A percentile compares a stretch with the other conserved stretches of the same genome.
These are phyloP conservation scores for Magnolia kwangsiensis DNA, from an alignment of 164 flowering plant species.

Conservation along the genomic window DNA sequence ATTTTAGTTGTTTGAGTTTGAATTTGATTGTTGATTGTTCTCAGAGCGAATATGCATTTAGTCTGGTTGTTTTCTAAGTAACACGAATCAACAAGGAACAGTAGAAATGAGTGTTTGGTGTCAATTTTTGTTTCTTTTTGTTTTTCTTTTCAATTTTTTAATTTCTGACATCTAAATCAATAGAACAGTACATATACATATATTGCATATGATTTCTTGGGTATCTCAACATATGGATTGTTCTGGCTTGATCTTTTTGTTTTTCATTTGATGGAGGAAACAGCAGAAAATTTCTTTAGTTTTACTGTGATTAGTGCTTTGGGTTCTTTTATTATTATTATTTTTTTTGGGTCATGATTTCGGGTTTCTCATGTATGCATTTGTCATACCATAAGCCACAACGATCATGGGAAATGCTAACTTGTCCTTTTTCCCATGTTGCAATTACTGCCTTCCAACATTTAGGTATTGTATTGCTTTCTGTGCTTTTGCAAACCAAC, in stretches of 20 bases:
- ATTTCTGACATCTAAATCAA: too few species aligned
- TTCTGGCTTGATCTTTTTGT: too few species aligned
- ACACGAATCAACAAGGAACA: background rate
- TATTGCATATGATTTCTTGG: too few species aligned
- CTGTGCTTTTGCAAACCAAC: background rate
- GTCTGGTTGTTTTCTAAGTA: too few species aligned
- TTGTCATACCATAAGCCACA: background rate
- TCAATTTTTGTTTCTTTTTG: background rate
- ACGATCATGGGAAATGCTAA: background rate
- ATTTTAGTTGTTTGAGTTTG: too few species aligned
- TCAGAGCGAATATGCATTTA: too few species aligned
- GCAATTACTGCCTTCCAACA: background rate
- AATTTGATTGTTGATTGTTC: too few species aligned
- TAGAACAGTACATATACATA: too few species aligned
- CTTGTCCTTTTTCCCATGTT: background rate
- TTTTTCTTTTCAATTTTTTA: too few species aligned
- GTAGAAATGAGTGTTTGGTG: background rate
- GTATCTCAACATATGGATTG: too few species aligned
- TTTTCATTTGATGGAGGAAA: background rate
- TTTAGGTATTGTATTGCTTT: background rate
- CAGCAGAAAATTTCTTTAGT: background rate
- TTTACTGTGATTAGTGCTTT: background rate
- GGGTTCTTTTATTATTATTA: background rate
- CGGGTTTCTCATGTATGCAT: background rate
- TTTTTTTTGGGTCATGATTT: background rate